Evolutionary conservation across 164 flowering plant species (phyloP).

Genomic region (Kalanchoe fedtschenkoi): DNA sequence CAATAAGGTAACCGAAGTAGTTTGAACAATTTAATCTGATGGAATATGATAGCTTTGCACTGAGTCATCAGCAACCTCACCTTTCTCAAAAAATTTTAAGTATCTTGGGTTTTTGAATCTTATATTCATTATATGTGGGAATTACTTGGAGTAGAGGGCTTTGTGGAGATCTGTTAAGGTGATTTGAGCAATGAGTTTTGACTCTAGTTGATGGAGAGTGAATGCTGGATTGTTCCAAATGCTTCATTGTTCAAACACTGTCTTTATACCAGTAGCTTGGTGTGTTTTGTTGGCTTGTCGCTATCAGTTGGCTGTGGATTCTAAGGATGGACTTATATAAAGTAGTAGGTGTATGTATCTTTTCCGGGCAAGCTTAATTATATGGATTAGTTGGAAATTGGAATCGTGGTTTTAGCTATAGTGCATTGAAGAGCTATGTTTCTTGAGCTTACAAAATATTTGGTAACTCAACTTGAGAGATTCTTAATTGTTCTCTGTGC

Average conservation of each 20-base stretch:
- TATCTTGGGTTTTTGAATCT: no score
- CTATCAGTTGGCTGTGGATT: background rate
- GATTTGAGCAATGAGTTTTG: background rate
- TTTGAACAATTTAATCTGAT: background rate
- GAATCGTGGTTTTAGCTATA: no score
- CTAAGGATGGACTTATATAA: background rate
- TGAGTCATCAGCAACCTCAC: no score
- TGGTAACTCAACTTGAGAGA: no score
- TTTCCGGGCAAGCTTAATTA: background rate
- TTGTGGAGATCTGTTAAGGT: background rate
- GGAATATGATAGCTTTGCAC: no score
- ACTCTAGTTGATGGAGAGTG: background rate
- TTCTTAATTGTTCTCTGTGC: no score
- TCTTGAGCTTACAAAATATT: no score
- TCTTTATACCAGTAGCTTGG: background rate
- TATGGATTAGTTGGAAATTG: background rate
- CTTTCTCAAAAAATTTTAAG: no score
- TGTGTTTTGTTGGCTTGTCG: background rate
- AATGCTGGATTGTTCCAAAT: background rate
- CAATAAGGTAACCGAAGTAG: conserved; percentile 18
- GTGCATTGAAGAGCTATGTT: no score
- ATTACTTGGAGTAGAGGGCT: no score
- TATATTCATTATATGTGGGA: no score
- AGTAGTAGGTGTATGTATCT: background rate
- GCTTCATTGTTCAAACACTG: background rate